Base-by-base conservation (phyloP, 805 yeast species). In the Wickerhamiella hasegawae region DNA sequence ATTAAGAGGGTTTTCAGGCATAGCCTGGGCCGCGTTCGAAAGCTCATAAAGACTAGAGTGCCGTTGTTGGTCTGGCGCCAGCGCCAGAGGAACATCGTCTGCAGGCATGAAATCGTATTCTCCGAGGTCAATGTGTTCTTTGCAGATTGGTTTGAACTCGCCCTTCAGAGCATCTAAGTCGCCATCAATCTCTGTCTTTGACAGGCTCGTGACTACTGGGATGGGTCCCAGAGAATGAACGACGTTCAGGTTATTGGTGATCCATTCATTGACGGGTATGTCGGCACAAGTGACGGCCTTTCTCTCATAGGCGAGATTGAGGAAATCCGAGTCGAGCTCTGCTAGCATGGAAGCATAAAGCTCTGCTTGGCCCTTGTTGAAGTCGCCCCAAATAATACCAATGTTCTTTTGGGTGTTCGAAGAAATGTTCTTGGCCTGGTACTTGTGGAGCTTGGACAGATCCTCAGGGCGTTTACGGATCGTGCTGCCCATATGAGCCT, bases 371-470 rank as follows among this genome's bases (percentile, higher is more conserved):
- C 40, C 45, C 25, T 49, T 45, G 40, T 40, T 22, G 40, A 47
- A 56, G 37, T 55, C 53, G 18, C 52, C 39, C 58, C 57, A 52
- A 8, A 45, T 41, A 31, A 45, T 40, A 14, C 42, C 40, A 10
- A 40, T 39, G 23, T 49, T 52, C 14, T 48, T 50, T 8, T 27
- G 26, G 9, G 53, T 35, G 6, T 39, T 43, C 16, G 37, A 27
- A 14, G 27, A 33, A 33, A 50, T 38, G 44, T 42, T 38, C 3
- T 33, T 21, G 14, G 35, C 20, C 33, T 49, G 45, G 44, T 49
- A 49, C 23, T 44, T 21, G 26, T n/a, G 37, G 29, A 31, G 24
- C 6, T 15, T 11, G 8, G n/a, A 24, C 17, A 23, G 36, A 9
- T 15, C n/a, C 32, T 25, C 37, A 24, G 20, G 11, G 4, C 31